Evolutionary conservation across 2,329 filamentous ascomycete genomes (phyloP), one percentile per base, ranked within the genome.

Genomic region (Zasmidium citrigriseum): DNA sequence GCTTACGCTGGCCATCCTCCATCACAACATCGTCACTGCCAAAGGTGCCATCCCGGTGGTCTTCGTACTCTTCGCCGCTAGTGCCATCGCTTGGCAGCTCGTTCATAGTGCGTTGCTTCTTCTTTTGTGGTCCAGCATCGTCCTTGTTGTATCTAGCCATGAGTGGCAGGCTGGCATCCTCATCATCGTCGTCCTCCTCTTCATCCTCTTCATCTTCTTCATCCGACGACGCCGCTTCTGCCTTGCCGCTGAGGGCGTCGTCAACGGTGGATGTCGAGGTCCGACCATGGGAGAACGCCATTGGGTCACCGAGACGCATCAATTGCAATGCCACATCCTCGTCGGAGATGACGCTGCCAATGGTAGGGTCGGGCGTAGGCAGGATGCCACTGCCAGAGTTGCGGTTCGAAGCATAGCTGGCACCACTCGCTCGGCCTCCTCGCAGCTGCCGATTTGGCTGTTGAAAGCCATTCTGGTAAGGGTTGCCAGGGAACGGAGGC

Each of bases 311-410:
- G 55, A 99, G 84, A 67, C 93, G 89, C 88, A 99, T 98, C 70
- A 99, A 82, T 77, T 98, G 95, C 72, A 97, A 88, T 57, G 95
- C 95, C 62, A 98, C 95, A 76, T 99, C 95, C 76, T 99, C 95
- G 73, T 99, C 95, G 14, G 93, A 98, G 75, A 99, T 93, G 75
- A 91, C 96, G 77, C 93, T 98, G 55, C 91, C 91, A 67, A 98
- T 90, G 12, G 95, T 99, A n/a, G 93, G 93, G 69, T 98, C 95
- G 23, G 95, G 95, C 1, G 95, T 99, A 20, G 93, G 93, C 63
- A 97, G 80, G 66, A 96, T 85, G 55, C 87, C 86, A 63, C 80
- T 74, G 34, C 68, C 72, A 50, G 76, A 77, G 47, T 76, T 72
- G 58, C 78, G 75, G 59, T 76, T 68, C 23, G 76, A 72, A 20